A percentile compares a stretch with the other conserved stretches of the same genome.
Conservation (phyloP, 345 rosid genomes). For the Linum lewisii region DNA sequence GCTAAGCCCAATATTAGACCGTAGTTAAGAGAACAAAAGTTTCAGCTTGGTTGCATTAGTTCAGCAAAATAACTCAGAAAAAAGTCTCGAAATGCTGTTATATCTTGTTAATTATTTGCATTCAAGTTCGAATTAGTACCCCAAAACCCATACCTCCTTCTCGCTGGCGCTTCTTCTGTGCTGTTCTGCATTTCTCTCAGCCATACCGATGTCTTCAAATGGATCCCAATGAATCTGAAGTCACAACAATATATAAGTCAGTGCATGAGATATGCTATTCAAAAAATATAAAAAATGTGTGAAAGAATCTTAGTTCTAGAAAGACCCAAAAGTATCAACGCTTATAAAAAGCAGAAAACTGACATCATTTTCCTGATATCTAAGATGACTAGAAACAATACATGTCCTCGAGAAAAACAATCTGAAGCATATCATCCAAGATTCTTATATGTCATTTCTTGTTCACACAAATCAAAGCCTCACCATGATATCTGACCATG, state of each 20-base stretch:
- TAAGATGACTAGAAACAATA: too few species aligned
- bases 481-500: background rate
- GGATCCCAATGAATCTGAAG: slow-evolving; percentile 66
- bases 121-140: background rate
- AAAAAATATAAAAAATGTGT: background rate
- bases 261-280: background rate
- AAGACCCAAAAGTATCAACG: background rate
- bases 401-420: background rate
- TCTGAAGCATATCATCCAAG: background rate
- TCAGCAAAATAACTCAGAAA: background rate
- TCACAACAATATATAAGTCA: slow-evolving; percentile 3
- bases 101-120: background rate
- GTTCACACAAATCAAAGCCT: background rate
- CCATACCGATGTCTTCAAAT: slow-evolving; percentile 72
- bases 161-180: slow-evolving; percentile 89
- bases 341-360: too few species aligned
- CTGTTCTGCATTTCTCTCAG: slow-evolving; percentile 62
- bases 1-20: background rate
- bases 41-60: background rate
- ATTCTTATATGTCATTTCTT: too few species aligned
- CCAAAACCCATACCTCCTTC: slow-evolving; percentile 46
- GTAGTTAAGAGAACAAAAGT: background rate
- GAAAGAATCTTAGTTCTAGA: background rate
- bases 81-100: background rate
- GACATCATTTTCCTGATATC: background rate